phyloP scores from a whole-genome alignment of 2,329 filamentous ascomycete species.

The Penicillium sp. region DNA sequence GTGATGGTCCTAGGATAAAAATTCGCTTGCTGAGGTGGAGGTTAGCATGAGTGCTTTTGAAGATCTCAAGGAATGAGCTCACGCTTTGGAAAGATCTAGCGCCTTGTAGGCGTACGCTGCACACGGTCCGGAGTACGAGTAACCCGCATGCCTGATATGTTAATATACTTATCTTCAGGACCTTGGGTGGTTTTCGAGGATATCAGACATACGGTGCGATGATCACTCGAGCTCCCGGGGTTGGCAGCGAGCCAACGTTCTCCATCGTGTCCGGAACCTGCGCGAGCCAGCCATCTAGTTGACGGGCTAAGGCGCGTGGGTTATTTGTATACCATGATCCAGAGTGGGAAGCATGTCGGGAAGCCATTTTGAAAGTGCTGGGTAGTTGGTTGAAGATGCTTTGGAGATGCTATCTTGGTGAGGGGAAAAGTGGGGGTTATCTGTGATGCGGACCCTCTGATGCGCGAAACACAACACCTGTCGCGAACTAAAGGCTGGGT shows the following conservation, averaged over 20 bases:
- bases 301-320: conserved; percentile 57
- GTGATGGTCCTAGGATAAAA: conserved; percentile 90
- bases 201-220: conserved; percentile 78
- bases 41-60: conserved; percentile 4
- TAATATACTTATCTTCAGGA: conserved; percentile 11
- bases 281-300: conserved; percentile 76
- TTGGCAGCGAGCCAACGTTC: conserved; percentile 65
- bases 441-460: conserved; percentile 19
- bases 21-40: conserved; percentile 68
- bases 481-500: not conserved
- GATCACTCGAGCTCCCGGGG: conserved; percentile 75
- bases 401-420: conserved; percentile 10
- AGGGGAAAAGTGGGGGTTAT: conserved; percentile 30
- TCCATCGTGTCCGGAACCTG: conserved; percentile 68
- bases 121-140: conserved; percentile 84
- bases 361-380: conserved; percentile 31
- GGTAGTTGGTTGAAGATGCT: conserved; percentile 6
- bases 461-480: not conserved
- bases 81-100: conserved; percentile 77
- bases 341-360: conserved; percentile 70
- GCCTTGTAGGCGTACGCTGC: conserved; percentile 94
- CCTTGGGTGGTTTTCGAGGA: not conserved
- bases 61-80: conserved; percentile 30
- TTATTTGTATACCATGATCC: conserved; percentile 81
- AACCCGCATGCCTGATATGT: conserved; percentile 78